These are phyloP conservation scores for Gossypium gossypioides DNA, from an alignment of 441 rosid species.

Conservation along the genomic window DNA sequence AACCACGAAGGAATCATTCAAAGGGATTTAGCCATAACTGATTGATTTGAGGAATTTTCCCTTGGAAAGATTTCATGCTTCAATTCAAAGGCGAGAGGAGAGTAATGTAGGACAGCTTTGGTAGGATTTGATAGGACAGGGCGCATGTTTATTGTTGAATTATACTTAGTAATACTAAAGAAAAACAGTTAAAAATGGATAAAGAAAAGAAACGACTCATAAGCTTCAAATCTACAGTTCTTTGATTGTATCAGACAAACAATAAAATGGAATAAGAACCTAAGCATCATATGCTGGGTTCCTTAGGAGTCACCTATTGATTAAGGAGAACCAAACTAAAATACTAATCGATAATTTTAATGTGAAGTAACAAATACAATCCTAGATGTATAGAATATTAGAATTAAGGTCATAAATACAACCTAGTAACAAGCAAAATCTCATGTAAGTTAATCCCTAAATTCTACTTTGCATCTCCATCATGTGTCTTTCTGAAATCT, in stretches of 20 bases:
- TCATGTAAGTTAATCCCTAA: background rate
- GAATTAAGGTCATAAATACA: background rate
- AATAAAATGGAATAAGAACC: background rate
- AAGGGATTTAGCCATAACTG: background rate
- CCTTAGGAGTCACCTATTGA: conserved; percentile 1
- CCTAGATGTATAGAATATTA: background rate
- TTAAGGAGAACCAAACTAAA: too few relatives aligned
- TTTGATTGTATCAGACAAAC: background rate
- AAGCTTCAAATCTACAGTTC: background rate
- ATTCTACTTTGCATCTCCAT: background rate
- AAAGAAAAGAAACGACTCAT: background rate
- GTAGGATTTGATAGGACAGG: background rate
- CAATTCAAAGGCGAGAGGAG: conserved; percentile 2
- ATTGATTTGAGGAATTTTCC: background rate
- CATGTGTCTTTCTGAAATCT: background rate
- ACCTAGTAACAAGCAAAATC: background rate
- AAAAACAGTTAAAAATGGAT: background rate
- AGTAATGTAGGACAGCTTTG: background rate
- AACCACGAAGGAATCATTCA: background rate
- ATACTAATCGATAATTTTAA: background rate
- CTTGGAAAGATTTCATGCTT: background rate
- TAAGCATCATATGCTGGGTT: background rate
- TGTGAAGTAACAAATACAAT: too few relatives aligned
- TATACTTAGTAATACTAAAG: background rate
- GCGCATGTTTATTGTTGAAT: background rate